phyloP scores from a whole-genome alignment of 2,329 filamentous ascomycete genomes.

The Capronia americana region DNA sequence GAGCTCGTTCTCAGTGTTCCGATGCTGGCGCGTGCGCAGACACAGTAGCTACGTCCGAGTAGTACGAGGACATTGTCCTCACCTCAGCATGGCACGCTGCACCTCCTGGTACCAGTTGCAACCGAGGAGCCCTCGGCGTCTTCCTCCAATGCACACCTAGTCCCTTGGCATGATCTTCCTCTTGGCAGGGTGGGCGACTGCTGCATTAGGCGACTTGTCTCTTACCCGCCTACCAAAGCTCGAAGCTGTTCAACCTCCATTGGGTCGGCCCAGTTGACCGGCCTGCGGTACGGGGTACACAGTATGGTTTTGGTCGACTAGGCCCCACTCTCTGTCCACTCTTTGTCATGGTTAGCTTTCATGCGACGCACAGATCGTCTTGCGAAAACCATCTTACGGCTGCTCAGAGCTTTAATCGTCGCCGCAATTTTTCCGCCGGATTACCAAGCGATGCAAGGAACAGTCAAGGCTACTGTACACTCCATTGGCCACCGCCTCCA shows the following conservation, averaged over 20 bases:
- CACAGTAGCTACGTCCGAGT: too few species aligned
- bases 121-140: neutral
- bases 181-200: neutral
- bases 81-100: neutral
- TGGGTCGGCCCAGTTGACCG: neutral
- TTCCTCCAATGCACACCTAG: neutral
- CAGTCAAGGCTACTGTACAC: neutral
- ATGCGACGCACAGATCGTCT: neutral
- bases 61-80: too few species aligned
- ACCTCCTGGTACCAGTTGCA: neutral
- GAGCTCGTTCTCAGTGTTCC: neutral
- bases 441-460: constrained; percentile 22
- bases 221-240: neutral
- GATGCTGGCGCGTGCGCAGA: neutral
- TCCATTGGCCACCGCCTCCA: neutral
- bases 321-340: constrained; percentile 4
- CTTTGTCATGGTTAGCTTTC: neutral
- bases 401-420: neutral
- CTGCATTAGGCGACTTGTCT: neutral
- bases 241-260: neutral
- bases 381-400: neutral
- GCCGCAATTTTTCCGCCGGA: constrained; percentile 14
- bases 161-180: neutral
- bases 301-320: neutral
- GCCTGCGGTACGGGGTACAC: neutral